Evolutionary conservation across 352 stramenopile genomes (phyloP).

Genomic region (Phytophthora parvispora): DNA sequence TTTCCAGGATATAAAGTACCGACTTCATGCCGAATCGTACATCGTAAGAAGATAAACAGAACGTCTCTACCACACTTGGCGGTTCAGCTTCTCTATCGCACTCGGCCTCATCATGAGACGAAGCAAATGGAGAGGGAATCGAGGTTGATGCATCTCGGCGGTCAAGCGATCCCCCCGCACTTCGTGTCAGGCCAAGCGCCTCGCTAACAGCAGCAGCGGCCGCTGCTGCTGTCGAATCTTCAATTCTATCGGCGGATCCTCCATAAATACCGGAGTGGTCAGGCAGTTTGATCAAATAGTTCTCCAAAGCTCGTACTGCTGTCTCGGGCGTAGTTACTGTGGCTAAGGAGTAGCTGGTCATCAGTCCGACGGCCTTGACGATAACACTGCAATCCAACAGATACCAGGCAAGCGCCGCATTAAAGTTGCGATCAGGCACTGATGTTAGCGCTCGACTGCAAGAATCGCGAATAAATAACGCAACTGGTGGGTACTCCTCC

Average conservation of each 20-base stretch:
- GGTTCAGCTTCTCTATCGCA: background rate
- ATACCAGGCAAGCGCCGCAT: slow-evolving; percentile 79
- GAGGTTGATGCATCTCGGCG: background rate
- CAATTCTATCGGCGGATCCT: slow-evolving; percentile 7
- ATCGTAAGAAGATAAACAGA: slow-evolving; percentile 59
- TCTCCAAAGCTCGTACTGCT: slow-evolving; percentile 42
- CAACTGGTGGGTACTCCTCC: slow-evolving; percentile 67
- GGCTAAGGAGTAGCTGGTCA: slow-evolving; percentile 49
- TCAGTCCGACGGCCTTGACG: slow-evolving; percentile 52
- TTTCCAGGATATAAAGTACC: slow-evolving; percentile 71
- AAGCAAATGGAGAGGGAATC: background rate
- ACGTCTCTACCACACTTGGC: slow-evolving; percentile 19
- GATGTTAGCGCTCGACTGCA: slow-evolving; percentile 53
- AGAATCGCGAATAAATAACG: slow-evolving; percentile 60
- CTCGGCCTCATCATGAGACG: background rate
- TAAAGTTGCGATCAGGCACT: slow-evolving; percentile 73
- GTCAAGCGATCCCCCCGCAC: background rate
- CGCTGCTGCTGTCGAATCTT: slow-evolving; percentile 29
- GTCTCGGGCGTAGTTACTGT: slow-evolving; percentile 39
- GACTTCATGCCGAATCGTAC: slow-evolving; percentile 58
- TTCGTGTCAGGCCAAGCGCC: slow-evolving; percentile 62
- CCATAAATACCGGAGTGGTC: slow-evolving; percentile 6
- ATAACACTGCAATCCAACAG: slow-evolving; percentile 74
- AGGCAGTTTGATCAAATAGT: slow-evolving; percentile 2
- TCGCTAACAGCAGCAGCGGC: slow-evolving; percentile 70